Percentiles rank a stretch among this genome's conserved stretches.
Conservation (phyloP, 768 basidiomycete species). For the Podaxis carcinomalis region DNA sequence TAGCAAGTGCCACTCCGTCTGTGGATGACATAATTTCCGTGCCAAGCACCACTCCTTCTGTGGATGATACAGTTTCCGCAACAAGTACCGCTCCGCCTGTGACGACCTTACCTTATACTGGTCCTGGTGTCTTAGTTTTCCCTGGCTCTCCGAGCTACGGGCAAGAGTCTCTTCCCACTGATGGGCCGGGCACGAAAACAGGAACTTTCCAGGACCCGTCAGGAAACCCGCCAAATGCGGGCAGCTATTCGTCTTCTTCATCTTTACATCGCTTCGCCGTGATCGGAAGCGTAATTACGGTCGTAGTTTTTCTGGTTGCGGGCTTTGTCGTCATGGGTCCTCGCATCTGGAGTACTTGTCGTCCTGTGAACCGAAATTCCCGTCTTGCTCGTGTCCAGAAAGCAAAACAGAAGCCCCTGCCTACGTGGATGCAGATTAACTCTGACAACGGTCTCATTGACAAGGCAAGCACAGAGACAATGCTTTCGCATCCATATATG, state of each 20-base stretch:
- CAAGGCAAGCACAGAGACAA: neutral
- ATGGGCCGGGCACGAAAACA: neutral
- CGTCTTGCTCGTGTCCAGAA: neutral
- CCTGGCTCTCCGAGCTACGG: neutral
- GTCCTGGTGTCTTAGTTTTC: slow-evolving; percentile 3
- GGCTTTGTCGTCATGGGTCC: slow-evolving; percentile 5
- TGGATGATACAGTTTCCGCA: neutral
- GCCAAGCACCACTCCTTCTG: neutral
- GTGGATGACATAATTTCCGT: neutral
- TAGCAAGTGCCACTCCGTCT: neutral
- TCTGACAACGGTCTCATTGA: neutral
- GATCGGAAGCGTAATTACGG: neutral
- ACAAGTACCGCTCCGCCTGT: neutral
- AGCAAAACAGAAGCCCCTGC: neutral
- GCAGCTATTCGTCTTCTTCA: neutral
- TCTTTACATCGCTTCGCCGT: neutral
- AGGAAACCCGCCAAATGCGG: neutral
- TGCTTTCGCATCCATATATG: neutral
- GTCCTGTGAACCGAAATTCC: neutral
- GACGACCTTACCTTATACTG: slow-evolving; percentile 5
- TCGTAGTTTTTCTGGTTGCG: neutral
- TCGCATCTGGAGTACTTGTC: slow-evolving; percentile 1
- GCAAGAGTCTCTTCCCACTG: neutral
- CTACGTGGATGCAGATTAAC: neutral
- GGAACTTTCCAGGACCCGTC: neutral